A percentile compares a stretch with the other conserved stretches of the same genome.
phyloP scores from a whole-genome alignment of 768 basidiomycete genomes.

The Lactifluus subvellereus region DNA sequence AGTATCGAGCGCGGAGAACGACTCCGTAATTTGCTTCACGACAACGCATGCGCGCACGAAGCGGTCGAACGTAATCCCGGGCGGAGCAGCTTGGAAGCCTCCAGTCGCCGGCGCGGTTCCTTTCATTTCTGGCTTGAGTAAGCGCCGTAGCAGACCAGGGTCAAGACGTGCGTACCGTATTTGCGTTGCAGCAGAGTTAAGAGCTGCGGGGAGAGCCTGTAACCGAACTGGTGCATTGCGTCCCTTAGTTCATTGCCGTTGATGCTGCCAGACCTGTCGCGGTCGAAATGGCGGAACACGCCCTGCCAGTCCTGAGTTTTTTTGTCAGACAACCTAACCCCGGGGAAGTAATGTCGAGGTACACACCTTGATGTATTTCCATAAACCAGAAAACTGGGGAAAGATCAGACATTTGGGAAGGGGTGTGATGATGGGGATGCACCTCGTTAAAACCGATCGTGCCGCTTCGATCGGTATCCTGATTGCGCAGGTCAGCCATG shows the following conservation, averaged over 20 bases:
- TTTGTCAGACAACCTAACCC: not conserved
- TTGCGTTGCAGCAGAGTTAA: conserved; percentile 67
- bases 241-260: conserved; percentile 60
- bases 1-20: conserved; percentile 59
- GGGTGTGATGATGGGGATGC: not conserved
- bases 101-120: conserved; percentile 37
- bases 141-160: not conserved
- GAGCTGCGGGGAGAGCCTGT: conserved; percentile 61
- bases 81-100: conserved; percentile 30
- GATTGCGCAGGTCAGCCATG: not conserved
- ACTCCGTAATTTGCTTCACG: conserved; percentile 69
- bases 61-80: conserved; percentile 78
- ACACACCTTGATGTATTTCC: conserved; percentile 70
- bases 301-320: conserved; percentile 67
- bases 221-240: conserved; percentile 74
- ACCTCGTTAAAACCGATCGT: conserved; percentile 79
- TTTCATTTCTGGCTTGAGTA: conserved; percentile 36
- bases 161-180: conserved; percentile 47
- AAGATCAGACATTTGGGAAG: conserved; percentile 18
- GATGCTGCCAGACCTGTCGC: conserved; percentile 78
- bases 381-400: conserved; percentile 60
- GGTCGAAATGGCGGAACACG: conserved; percentile 77
- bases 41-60: conserved; percentile 84
- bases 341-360: not conserved
- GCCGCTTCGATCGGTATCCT: conserved; percentile 70